Evolutionary conservation across 306 rosid genomes (phyloP), one percentile per base, ranked within the genome.

Genomic region (Echinosophora koreensis): DNA sequence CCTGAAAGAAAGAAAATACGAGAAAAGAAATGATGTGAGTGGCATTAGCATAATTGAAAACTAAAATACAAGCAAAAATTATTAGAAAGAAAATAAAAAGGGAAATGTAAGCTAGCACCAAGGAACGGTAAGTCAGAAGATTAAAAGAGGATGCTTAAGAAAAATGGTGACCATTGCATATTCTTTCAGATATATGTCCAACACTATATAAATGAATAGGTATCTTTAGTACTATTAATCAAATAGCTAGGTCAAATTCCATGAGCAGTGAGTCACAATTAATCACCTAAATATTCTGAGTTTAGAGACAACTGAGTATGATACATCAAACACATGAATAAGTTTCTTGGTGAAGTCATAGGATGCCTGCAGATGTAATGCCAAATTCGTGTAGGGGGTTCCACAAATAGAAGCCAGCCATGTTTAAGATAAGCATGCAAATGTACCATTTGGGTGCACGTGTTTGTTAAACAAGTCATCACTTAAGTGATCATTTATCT

Each of bases 1-100:
- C 87, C 99, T 92, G 91, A 80, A 44, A 44, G 50, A 44, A 87
- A 80, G 49, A 78, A 37, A 8, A 35, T 27, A 8, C 46, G 5
- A 7, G 44, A 46, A 6, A 30, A 79, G 71, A 50, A 80, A 72
- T 63, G 49, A 59, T 4, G 28, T 15, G 63, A 68, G 37, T n/a
- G 27, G 68, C 81, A 74, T 15, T 41, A 44, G 44, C 46, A 49
- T 68, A 55, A 69, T 46, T 2, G 1, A 54, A 37, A 54, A 44
- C 34, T 16, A 52, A 37, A 44, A 56, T 12, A 59, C 51, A 70
- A n/a, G 34, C 6, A 79, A 32, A 37, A n/a, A 5, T 44, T 9
- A 34, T 42, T 16, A 44, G 13, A 50, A 2, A 49, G 22, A 73
- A 15, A n/a, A 32, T 28, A 11, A 4, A 16, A 47, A 0, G 14